Evolutionary conservation across 2,329 filamentous ascomycete species (phyloP).

Genomic region (Penicillium decumbens): DNA sequence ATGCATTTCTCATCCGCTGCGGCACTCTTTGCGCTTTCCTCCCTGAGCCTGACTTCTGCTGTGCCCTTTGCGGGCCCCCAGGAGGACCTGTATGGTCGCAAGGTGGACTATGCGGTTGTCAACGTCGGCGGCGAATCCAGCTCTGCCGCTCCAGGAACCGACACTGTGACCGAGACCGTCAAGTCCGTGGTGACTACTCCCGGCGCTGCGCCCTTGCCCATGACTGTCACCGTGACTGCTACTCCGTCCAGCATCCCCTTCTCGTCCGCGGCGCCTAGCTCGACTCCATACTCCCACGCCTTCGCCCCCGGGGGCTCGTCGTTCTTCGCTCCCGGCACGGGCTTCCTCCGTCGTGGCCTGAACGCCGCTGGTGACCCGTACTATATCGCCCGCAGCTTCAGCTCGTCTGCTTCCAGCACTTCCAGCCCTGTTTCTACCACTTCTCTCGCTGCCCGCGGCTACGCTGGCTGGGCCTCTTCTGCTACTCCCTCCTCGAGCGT

Average conservation of each 20-base stretch:
- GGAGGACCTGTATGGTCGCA: constrained; percentile 25
- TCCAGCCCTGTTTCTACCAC: constrained; percentile 3
- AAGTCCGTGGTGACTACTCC: constrained; percentile 18
- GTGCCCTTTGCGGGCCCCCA: constrained; percentile 25
- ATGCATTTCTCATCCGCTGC: constrained; percentile 30
- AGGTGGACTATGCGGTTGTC: constrained; percentile 28
- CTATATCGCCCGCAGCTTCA: constrained; percentile 12
- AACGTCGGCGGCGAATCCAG: constrained; percentile 29
- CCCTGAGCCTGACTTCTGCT: constrained; percentile 26
- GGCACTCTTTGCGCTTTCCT: constrained; percentile 26
- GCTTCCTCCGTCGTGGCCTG: constrained; percentile 20
- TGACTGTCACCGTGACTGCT: constrained; percentile 20
- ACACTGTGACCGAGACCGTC: constrained; percentile 20
- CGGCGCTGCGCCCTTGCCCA: constrained; percentile 1
- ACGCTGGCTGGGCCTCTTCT: not conserved
- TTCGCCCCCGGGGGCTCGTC: constrained; percentile 10
- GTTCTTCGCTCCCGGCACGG: constrained; percentile 12
- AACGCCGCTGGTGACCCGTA: constrained; percentile 18
- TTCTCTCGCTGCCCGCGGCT: constrained; percentile 4
- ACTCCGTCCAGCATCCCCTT: constrained; percentile 11
- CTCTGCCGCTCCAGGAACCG: constrained; percentile 15
- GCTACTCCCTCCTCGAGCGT: constrained; percentile 1
- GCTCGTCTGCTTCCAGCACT: constrained; percentile 5
- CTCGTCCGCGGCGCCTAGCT: constrained; percentile 10
- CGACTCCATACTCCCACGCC: constrained; percentile 9